Conservation (phyloP, 768 basidiomycete species). For the Strobilomyces echinocephalus region DNA sequence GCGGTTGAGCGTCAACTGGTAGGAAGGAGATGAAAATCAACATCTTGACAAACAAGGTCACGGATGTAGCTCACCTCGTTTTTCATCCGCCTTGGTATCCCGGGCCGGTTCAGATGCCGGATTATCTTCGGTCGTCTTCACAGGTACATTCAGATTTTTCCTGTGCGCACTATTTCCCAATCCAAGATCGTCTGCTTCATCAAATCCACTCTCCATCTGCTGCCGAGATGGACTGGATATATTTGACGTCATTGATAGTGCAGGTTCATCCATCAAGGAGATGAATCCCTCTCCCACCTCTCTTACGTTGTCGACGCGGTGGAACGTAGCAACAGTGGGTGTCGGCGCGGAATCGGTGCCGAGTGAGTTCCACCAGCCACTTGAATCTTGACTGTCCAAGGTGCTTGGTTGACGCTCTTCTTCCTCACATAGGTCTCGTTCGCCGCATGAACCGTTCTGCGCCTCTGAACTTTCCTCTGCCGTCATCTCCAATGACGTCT, state of each 20-base stretch:
- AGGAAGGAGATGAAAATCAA: background rate
- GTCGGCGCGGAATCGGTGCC: constrained; percentile 43
- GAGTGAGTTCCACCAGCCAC: constrained; percentile 62
- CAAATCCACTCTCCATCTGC: constrained; percentile 12
- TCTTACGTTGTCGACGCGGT: constrained; percentile 44
- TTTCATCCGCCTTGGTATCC: constrained; percentile 24
- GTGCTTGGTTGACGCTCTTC: background rate
- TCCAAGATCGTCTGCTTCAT: constrained; percentile 82
- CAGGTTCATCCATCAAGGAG: constrained; percentile 70
- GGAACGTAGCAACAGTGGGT: constrained; percentile 67
- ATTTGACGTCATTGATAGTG: constrained; percentile 38
- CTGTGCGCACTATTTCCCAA: constrained; percentile 68
- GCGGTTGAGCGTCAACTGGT: constrained; percentile 5
- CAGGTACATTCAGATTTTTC: constrained; percentile 28
- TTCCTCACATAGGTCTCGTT: constrained; percentile 8
- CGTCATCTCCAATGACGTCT: constrained; percentile 30
- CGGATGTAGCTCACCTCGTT: constrained; percentile 26
- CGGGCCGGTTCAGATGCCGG: constrained; percentile 16
- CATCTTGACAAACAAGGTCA: background rate
- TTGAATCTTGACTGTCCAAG: constrained; percentile 35
- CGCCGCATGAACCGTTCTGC: background rate
- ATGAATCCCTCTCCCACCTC: constrained; percentile 61
- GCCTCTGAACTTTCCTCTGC: constrained; percentile 23
- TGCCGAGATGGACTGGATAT: constrained; percentile 8
- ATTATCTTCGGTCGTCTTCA: constrained; percentile 26